Evolutionary conservation across 169 alveolate genomes (phyloP).

Genomic region (Eimeria necatrix): DNA sequence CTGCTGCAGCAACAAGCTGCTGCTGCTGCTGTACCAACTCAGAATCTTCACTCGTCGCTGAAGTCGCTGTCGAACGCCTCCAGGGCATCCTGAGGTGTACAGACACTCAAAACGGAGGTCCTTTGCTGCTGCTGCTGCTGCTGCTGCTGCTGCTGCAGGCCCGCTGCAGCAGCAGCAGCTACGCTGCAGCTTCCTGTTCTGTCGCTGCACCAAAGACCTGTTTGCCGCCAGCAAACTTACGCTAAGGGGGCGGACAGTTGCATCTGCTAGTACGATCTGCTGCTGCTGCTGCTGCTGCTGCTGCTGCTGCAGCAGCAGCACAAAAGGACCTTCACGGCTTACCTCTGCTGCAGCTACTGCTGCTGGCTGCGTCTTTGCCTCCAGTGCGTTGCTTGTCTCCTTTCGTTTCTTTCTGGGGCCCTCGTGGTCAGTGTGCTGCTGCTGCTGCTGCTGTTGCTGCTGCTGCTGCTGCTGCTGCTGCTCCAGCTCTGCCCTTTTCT

Average conservation of each 20-base stretch:
- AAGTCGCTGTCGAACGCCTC: constrained; percentile 40
- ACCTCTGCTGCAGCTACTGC: constrained; percentile 36
- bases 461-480: constrained; percentile 20
- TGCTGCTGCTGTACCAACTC: not conserved
- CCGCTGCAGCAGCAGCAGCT: constrained; percentile 17
- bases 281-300: constrained; percentile 20
- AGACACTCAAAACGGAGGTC: not conserved
- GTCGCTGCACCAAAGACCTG: no score
- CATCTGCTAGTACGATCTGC: not conserved
- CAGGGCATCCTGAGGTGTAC: not conserved
- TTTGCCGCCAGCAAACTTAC: no score
- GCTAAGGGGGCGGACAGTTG: no score
- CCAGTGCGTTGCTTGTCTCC: not conserved
- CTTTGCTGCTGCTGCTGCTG: not conserved
- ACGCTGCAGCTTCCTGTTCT: no score
- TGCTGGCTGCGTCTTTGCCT: not conserved
- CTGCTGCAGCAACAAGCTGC: constrained; percentile 15
- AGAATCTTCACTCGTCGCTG: not conserved
- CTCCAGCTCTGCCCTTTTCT: constrained; percentile 5
- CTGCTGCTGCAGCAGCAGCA: not conserved
- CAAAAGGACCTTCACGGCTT: not conserved
- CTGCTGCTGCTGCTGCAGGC: constrained; percentile 43
- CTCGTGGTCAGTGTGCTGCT: not conserved
- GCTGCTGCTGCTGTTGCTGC: not conserved
- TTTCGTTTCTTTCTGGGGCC: not conserved